Conservation (phyloP, 257 asterid species). For the Scutellaria baicalensis region DNA sequence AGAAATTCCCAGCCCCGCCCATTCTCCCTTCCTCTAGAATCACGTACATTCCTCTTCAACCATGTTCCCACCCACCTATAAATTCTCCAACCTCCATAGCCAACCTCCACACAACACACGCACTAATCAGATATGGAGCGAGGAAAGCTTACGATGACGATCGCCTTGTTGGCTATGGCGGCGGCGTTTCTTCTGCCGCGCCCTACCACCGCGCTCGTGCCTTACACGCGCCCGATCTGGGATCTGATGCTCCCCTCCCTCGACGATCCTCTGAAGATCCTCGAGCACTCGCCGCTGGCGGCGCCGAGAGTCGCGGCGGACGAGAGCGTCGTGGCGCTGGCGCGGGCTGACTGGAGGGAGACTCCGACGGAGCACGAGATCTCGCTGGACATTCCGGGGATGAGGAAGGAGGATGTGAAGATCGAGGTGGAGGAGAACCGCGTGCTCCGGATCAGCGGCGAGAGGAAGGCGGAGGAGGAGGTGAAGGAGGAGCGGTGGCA, state of each 20-base stretch:
- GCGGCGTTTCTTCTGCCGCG: not conserved
- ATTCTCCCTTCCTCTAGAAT: too few species aligned
- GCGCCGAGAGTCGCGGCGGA: constrained; percentile 9
- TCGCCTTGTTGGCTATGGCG: not conserved
- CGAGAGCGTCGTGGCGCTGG: constrained; percentile 25
- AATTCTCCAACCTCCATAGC: not conserved
- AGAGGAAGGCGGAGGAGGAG: constrained; percentile 57
- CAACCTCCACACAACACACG: not conserved
- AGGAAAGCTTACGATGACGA: not conserved
- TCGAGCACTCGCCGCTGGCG: constrained; percentile 34
- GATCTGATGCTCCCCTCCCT: constrained; percentile 29
- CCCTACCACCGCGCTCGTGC: constrained; percentile 24
- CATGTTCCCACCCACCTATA: not conserved
- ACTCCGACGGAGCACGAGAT: constrained; percentile 51
- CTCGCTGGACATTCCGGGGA: constrained; percentile 63
- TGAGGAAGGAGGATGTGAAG: constrained; percentile 55
- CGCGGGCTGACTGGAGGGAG: constrained; percentile 83
- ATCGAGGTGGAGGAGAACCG: constrained; percentile 63
- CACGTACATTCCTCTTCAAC: not conserved
- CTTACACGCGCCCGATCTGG: constrained; percentile 26
- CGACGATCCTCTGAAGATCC: constrained; percentile 39
- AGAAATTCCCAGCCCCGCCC: not conserved
- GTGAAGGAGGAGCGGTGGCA: constrained; percentile 77
- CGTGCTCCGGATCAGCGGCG: constrained; percentile 58
- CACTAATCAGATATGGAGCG: not conserved